Evolutionary conservation across 805 yeast species (phyloP).

Genomic region (Metschnikowia baotianmanensis): DNA sequence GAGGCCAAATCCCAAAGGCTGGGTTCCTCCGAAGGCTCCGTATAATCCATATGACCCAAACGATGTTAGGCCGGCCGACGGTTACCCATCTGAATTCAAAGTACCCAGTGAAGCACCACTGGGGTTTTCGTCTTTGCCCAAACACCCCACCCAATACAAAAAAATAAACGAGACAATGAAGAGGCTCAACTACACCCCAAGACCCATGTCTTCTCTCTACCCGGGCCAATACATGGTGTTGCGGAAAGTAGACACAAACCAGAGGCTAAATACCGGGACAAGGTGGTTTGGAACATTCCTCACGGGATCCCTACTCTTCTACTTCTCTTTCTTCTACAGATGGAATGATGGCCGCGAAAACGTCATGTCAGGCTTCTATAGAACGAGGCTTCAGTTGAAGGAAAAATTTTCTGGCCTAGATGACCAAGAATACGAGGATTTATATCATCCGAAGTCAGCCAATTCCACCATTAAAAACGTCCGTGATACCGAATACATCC

Average conservation of each 20-base stretch:
- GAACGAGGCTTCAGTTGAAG: constrained; percentile 56
- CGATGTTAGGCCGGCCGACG: constrained; percentile 75
- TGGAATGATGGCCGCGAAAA: constrained; percentile 87
- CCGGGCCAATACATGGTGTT: constrained; percentile 79
- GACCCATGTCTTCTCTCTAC: constrained; percentile 70
- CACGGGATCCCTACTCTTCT: constrained; percentile 49
- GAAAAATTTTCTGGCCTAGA: constrained; percentile 55
- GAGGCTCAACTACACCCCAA: constrained; percentile 68
- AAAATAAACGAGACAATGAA: constrained; percentile 73
- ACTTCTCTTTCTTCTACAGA: constrained; percentile 68
- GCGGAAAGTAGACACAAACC: constrained; percentile 52
- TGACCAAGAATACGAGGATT: constrained; percentile 62
- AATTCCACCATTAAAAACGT: constrained; percentile 41
- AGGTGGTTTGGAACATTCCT: constrained; percentile 52
- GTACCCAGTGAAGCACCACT: constrained; percentile 60
- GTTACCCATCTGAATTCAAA: constrained; percentile 80
- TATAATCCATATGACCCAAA: constrained; percentile 82
- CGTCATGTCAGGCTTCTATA: constrained; percentile 64
- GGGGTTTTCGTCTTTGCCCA: constrained; percentile 58
- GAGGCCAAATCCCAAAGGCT: constrained; percentile 73
- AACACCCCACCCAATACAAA: constrained; percentile 63
- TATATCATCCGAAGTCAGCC: constrained; percentile 45
- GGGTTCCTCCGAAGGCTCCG: constrained; percentile 81
- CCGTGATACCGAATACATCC: constrained; percentile 43
- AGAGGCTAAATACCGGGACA: constrained; percentile 58